Conservation (phyloP, 2,329 filamentous ascomycete genomes). For the Penicillium sp. region DNA sequence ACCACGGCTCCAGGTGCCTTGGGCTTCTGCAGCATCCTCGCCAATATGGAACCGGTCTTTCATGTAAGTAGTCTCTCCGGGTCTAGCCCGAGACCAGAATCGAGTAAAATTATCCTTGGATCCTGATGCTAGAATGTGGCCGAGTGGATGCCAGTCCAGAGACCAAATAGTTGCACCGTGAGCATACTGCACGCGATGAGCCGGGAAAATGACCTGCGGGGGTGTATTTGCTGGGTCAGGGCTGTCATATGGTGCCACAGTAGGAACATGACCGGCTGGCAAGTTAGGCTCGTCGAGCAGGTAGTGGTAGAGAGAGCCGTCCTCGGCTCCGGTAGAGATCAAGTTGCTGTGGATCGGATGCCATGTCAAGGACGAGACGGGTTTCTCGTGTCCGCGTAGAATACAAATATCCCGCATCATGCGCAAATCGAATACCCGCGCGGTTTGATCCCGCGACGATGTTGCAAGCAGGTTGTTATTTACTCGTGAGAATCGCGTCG, state of each 20-base stretch:
- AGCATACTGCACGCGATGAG: slow-evolving; percentile 81
- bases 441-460: slow-evolving; percentile 88
- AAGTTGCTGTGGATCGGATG: slow-evolving; percentile 90
- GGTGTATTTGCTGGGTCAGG: slow-evolving; percentile 77
- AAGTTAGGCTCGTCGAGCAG: slow-evolving; percentile 93
- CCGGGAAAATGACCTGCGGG: slow-evolving; percentile 88
- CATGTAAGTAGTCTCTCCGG: slow-evolving; percentile 80
- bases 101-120: slow-evolving; percentile 96
- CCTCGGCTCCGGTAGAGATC: slow-evolving; percentile 85
- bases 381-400: slow-evolving; percentile 92
- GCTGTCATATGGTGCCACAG: slow-evolving; percentile 80
- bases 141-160: slow-evolving; percentile 94
- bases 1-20: slow-evolving; percentile 89
- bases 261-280: slow-evolving; percentile 69
- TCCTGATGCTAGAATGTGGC: slow-evolving; percentile 91
- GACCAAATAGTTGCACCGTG: slow-evolving; percentile 98
- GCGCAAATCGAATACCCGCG: slow-evolving; percentile 88
- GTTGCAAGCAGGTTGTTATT: slow-evolving; percentile 86
- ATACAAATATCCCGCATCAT: slow-evolving; percentile 99
- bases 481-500: slow-evolving; percentile 84
- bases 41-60: slow-evolving; percentile 96
- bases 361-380: slow-evolving; percentile 89
- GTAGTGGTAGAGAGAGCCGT: slow-evolving; percentile 90
- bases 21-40: slow-evolving; percentile 86
- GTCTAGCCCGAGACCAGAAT: slow-evolving; percentile 91